A percentile compares a stretch with the other conserved stretches of the same genome.
These are phyloP conservation scores for Physaria fendleri DNA, from an alignment of 345 rosid genomes.

Conservation along the genomic window DNA sequence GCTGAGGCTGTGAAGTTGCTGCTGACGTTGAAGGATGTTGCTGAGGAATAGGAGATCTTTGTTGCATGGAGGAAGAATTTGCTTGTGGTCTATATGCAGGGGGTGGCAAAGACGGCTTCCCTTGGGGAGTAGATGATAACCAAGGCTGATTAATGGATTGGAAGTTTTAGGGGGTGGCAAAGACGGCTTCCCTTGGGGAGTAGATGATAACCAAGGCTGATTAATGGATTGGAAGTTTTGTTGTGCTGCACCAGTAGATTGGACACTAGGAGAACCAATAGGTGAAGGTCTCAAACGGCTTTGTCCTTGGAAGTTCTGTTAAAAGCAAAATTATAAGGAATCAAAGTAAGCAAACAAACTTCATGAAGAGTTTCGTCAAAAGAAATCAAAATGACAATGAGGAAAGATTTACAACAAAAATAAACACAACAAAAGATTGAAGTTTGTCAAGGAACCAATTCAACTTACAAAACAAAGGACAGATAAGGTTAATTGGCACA, in stretches of 20 bases:
- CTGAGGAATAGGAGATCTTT: constrained; percentile 61
- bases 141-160: constrained; percentile 71
- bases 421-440: too few relatives aligned
- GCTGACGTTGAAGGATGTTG: constrained; percentile 44
- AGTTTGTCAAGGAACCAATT: background rate
- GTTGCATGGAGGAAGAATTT: constrained; percentile 64
- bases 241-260: constrained; percentile 54
- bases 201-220: constrained; percentile 84
- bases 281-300: constrained; percentile 52
- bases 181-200: constrained; percentile 79
- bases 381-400: background rate
- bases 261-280: constrained; percentile 44
- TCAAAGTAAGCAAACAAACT: background rate
- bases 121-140: constrained; percentile 70
- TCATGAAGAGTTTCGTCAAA: background rate
- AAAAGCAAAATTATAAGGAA: background rate
- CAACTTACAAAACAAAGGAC: background rate
- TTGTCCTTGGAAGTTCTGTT: constrained; percentile 74
- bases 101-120: constrained; percentile 79
- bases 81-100: constrained; percentile 63
- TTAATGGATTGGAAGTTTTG: constrained; percentile 48
- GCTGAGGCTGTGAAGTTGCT: constrained; percentile 47
- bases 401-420: background rate
- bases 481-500: background rate
- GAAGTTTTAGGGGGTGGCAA: constrained; percentile 53